Evolutionary conservation across 1,284 basidiomycete species (phyloP), one percentile per base, ranked within the genome.

Genomic region (Cryptococcus jaspeensis): DNA sequence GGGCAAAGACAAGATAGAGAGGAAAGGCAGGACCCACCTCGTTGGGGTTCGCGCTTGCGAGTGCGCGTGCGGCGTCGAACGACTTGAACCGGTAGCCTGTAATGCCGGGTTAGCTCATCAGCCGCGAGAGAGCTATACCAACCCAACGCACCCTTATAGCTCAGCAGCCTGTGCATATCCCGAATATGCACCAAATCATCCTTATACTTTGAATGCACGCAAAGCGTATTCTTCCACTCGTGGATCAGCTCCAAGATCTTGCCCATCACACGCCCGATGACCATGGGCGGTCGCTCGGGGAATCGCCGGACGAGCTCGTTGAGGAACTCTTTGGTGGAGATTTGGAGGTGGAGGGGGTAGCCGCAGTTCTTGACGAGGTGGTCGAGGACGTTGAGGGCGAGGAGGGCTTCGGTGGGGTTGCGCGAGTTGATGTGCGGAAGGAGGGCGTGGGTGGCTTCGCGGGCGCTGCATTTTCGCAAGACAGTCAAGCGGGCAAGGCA

Each of bases 271-370:
- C 92, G 88, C 6, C 91, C 90, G 0, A 92, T 91, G 73, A 96
- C 94, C 9, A 92, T 89, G 0, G 96, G 95, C 3, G 95, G 95
- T 42, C 95, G 85, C 78, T 99, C 96, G 9, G 96, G 96, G 76
- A 99, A 99, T 59, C 95, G 85, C 45, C 94, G 87, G 25, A 99
- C 96, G 70, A 99, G 88, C 77, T 98, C 95, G 78, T 99, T 99
- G 20, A 99, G 82, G 72, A 99, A 99, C 74, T 98, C 96, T 74
- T 99, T 99, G 23, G 96, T 99, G n/a, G 90, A 84, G 66, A 99
- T 90, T 77, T 99, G 95, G 23, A 99, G 87, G 72, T 99, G 95
- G 60, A 99, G 89, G 0, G 94, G 87, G 78, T 99, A 99, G 40
- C 40, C 40, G 20, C 20, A 41, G 12, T n/a, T 4, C 74, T 94